Conservation (phyloP, 2,329 filamentous ascomycete species). For the Arthrobotrys iridis region DNA sequence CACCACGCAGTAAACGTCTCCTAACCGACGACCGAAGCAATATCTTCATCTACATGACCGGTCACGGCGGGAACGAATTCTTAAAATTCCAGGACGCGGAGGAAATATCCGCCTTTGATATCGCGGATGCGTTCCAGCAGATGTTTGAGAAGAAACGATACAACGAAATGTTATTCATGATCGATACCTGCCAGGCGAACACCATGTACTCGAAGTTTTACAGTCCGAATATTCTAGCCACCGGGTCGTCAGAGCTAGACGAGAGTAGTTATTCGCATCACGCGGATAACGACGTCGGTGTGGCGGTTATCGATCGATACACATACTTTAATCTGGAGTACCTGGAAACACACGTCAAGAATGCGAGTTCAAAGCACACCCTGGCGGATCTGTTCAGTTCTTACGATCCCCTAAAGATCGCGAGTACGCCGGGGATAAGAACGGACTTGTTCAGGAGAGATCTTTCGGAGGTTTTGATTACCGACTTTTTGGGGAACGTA, state of each 20-base stretch:
- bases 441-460: slow-evolving; percentile 90
- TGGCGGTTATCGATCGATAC: slow-evolving; percentile 97
- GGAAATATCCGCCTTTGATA: slow-evolving; percentile 94
- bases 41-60: slow-evolving; percentile 98
- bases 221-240: slow-evolving; percentile 96
- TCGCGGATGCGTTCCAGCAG: slow-evolving; percentile 97
- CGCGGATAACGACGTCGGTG: slow-evolving; percentile 95
- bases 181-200: slow-evolving; percentile 98
- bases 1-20: slow-evolving; percentile 91
- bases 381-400: slow-evolving; percentile 95
- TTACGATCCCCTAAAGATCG: slow-evolving; percentile 93
- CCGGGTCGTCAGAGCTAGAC: slow-evolving; percentile 93
- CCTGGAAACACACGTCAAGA: slow-evolving; percentile 86
- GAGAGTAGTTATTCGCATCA: slow-evolving; percentile 98
- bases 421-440: slow-evolving; percentile 87
- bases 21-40: slow-evolving; percentile 96
- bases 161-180: slow-evolving; percentile 99
- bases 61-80: slow-evolving; percentile 96
- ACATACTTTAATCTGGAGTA: slow-evolving; percentile 99
- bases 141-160: slow-evolving; percentile 99
- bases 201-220: slow-evolving; percentile 99
- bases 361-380: slow-evolving; percentile 85
- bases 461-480: slow-evolving; percentile 69
- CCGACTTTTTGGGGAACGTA: slow-evolving; percentile 98
- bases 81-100: slow-evolving; percentile 98